Percentiles rank a stretch among this genome's conserved stretches.
Conservation (phyloP, 352 stramenopile genomes). For the Aphanomyces invadans region DNA sequence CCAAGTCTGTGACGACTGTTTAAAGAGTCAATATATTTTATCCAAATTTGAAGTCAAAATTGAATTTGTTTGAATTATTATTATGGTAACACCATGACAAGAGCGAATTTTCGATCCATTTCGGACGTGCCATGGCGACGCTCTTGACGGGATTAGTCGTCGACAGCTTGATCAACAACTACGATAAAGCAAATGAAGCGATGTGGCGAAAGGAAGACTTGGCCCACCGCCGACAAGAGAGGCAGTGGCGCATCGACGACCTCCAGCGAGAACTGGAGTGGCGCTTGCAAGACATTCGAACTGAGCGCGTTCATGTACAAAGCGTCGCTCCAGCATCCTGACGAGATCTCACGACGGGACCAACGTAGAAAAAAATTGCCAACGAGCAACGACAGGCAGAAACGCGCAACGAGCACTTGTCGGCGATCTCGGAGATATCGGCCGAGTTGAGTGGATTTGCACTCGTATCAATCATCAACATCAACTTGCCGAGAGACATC, state of each 20-base stretch:
- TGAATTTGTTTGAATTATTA: not conserved
- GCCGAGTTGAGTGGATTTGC: constrained; percentile 60
- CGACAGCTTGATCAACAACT: constrained; percentile 62
- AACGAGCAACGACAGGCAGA: constrained; percentile 53
- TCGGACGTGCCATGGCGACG: not conserved
- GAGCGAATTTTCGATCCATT: not conserved
- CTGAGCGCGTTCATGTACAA: constrained; percentile 32
- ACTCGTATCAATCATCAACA: constrained; percentile 54
- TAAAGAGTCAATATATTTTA: too few species aligned
- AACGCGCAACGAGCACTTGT: constrained; percentile 56
- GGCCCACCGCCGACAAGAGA: constrained; percentile 49
- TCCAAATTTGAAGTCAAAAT: too few species aligned
- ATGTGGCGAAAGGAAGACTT: constrained; percentile 72
- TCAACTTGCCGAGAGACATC: constrained; percentile 35
- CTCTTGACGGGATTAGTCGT: constrained; percentile 31
- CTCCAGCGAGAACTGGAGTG: constrained; percentile 57
- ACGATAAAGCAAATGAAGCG: constrained; percentile 63
- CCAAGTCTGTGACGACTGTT: too few species aligned
- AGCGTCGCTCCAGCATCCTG: not conserved
- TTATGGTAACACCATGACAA: not conserved
- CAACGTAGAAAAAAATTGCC: constrained; percentile 50
- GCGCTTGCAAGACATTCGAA: constrained; percentile 43
- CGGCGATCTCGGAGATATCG: constrained; percentile 56
- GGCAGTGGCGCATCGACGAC: constrained; percentile 69
- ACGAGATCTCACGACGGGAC: constrained; percentile 39